Percentiles rank a stretch among this genome's conserved stretches.
Conservation (phyloP, 768 basidiomycete genomes). For the Kockovaella imperatae region DNA sequence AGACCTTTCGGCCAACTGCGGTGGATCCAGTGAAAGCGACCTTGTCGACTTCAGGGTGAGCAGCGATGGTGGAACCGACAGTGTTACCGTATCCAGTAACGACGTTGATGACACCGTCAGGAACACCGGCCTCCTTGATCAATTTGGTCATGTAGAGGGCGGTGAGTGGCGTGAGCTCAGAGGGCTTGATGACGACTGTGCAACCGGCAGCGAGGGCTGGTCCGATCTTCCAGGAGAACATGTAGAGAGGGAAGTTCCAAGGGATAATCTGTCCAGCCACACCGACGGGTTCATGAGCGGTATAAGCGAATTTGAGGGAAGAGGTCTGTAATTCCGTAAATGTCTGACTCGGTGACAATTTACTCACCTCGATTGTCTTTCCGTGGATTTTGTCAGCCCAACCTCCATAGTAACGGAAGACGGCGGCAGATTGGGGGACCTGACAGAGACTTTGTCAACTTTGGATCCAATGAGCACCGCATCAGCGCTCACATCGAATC, state of each 20-base stretch:
- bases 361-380: constrained; percentile 51
- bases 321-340: constrained; percentile 51
- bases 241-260: constrained; percentile 47
- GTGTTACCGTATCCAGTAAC: constrained; percentile 36
- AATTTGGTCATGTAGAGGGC: constrained; percentile 41
- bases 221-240: constrained; percentile 70
- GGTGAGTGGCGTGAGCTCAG: constrained; percentile 53
- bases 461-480: background rate
- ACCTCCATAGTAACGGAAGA: constrained; percentile 73
- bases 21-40: constrained; percentile 44
- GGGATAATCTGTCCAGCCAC: constrained; percentile 67
- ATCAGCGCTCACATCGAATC: constrained; percentile 14
- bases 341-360: background rate
- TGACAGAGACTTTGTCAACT: background rate
- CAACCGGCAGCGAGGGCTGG: constrained; percentile 87
- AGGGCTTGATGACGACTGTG: constrained; percentile 92
- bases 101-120: constrained; percentile 40
- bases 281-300: constrained; percentile 57
- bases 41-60: constrained; percentile 40
- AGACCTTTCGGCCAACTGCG: constrained; percentile 62
- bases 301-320: constrained; percentile 70
- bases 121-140: constrained; percentile 38
- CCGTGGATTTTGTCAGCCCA: constrained; percentile 93
- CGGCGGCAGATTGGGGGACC: constrained; percentile 27
- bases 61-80: constrained; percentile 33